Evolutionary conservation across 2,329 filamentous ascomycete species (phyloP), one percentile per base, ranked within the genome.

Genomic region (Dactylella cylindrospora): DNA sequence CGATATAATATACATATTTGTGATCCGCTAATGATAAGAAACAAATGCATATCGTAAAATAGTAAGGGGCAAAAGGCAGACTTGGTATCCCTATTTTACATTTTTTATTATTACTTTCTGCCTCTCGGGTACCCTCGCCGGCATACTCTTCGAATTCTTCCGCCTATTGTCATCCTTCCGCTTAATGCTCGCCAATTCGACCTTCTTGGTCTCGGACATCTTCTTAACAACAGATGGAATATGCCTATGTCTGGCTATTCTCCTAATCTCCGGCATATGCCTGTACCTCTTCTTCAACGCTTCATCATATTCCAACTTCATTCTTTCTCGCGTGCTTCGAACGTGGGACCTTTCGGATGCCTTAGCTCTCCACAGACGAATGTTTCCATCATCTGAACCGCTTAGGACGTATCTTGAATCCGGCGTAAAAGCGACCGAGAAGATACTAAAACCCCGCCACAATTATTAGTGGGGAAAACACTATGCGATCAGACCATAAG

Each of bases 181-280:
- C 82, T 98, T 98, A 75, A 97, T 67, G 15, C 66, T 74, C 0
- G 93, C 78, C 55, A 90, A 78, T 65, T 85, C 81, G 87, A 95
- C 93, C 73, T 91, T 88, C 39, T 80, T 78, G 25, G 81, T 87
- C 75, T 95, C 89, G 1, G 87, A 84, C 3, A 77, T 71, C 65
- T 93, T 85, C 88, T 88, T 95, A 0, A 76, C 79, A 0, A 77
- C 73, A 19, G 78, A 76, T 0, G 84, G 83, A 0, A 86, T 49
- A 74, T 97, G 93, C 65, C 93, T 83, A 74, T 98, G 93, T 46
- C 90, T 81, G 70, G 85, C 85, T 73, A 98, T 98, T 50, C 94
- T 82, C 69, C 84, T 82, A 68, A 98, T 87, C 75, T 98, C 91
- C 43, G 93, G 93, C 90, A 98, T 96, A 73, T 98, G 93, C 65